Percentiles rank a stretch among this genome's conserved stretches.
phyloP scores from a whole-genome alignment of 2,329 filamentous ascomycete species.

The Penicillium vulpinum region DNA sequence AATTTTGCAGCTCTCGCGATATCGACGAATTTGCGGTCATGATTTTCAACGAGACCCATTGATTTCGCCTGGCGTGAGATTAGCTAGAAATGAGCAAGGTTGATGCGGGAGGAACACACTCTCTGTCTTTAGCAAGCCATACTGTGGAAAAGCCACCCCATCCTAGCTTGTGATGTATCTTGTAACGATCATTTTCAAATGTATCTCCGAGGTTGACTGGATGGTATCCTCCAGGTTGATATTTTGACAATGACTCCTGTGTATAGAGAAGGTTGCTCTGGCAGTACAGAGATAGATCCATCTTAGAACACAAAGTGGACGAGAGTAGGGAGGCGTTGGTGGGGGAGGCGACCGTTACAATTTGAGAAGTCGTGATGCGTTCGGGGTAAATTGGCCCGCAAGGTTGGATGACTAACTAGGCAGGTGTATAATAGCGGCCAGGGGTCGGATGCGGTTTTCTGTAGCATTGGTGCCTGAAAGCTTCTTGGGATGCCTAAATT shows the following conservation, averaged over 20 bases:
- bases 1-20: conserved; percentile 23
- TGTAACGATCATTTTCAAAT: conserved; percentile 46
- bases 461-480: no score
- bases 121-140: conserved; percentile 44
- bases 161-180: conserved; percentile 49
- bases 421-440: no score
- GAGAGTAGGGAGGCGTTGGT: no score
- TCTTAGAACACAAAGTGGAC: no score
- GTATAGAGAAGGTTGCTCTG: neutral
- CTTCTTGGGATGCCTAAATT: no score
- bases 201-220: conserved; percentile 46
- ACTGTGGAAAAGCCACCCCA: conserved; percentile 49
- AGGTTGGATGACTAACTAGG: no score
- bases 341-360: no score
- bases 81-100: conserved; percentile 4
- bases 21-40: conserved; percentile 25
- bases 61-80: conserved; percentile 12
- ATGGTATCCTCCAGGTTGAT: conserved; percentile 41
- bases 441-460: no score
- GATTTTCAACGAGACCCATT: conserved; percentile 39
- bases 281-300: neutral
- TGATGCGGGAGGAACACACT: conserved; percentile 17
- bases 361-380: no score
- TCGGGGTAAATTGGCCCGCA: no score
- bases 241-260: neutral